Base-by-base conservation (phyloP, 345 rosid species). In the Ricinus communis region DNA sequence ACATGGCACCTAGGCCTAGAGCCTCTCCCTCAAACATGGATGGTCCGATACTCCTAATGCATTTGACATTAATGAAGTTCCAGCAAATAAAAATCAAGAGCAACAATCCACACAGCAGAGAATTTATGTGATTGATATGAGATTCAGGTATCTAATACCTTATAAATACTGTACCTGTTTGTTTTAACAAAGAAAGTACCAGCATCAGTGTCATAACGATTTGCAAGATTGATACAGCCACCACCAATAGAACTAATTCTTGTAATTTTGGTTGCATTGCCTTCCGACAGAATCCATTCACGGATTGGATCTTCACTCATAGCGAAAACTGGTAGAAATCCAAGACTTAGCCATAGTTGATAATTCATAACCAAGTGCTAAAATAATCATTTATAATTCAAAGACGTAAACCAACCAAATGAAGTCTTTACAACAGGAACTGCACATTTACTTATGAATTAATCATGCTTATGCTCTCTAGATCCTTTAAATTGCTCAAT, bases 11-110 rank as follows among this genome's bases (percentile, higher is more conserved):
- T 47, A 94, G 85, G 74, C 98, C 97, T 75, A 88, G 91, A 81
- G 96, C 95, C 71, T 94, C 97, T 69, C 85, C 96, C 73, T 94
- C 89, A 49, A 94, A 91, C 98, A 94, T 91, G 19, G 83, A 80
- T 43, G 92, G 95, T 68, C 92, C 93, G 22, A 94, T 84, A 66
- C 89, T 72, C 93, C 98, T 94, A 82, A 68, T 47, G 25, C 72
- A 73, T 53, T 56, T 41, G 19, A 72, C 55, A 67, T 25, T 36
- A 71, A 51, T 18, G 49, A 52, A 76, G n/a, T 6, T 74, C 28
- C 62, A 12, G 41, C 36, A 65, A 52, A 30, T 40, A 50, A 36
- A 8, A 50, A 56, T 24, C n/a, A 49, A 62, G 68, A 69, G 45
- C 16, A 66, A 55, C 49, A 68, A 28, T 27, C 27, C 11, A 33